Conservation (phyloP, 768 basidiomycete species). For the Suillus tomentosus region DNA sequence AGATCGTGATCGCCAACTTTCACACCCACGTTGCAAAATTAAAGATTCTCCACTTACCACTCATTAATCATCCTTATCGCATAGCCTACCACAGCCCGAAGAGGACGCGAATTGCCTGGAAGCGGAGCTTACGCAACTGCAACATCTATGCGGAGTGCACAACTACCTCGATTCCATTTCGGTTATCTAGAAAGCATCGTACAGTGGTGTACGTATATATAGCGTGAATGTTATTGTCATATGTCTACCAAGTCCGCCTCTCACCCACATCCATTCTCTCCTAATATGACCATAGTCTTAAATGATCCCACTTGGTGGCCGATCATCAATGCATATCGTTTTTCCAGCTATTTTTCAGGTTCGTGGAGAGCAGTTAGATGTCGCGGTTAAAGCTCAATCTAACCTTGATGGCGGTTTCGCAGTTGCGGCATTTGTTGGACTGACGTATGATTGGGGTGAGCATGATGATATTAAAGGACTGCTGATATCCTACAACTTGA, state of each 20-base stretch:
- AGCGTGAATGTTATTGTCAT: neutral
- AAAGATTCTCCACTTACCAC: too few species aligned
- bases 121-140: too few species aligned
- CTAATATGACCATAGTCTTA: neutral
- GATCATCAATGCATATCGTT: neutral
- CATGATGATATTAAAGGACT: neutral
- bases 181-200: too few species aligned
- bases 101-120: too few species aligned
- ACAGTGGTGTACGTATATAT: neutral
- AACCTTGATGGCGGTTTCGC: neutral
- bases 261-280: neutral
- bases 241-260: neutral
- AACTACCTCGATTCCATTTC: neutral
- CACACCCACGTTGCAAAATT: too few species aligned
- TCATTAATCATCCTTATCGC: too few species aligned
- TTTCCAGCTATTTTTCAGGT: neutral
- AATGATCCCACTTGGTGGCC: neutral
- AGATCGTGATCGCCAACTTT: too few species aligned
- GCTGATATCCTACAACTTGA: neutral
- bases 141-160: too few species aligned
- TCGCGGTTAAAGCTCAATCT: neutral
- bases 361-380: neutral
- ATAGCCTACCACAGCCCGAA: too few species aligned
- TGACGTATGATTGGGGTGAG: neutral
- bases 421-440: neutral